These are phyloP conservation scores for Zopfia rhizophila DNA, from an alignment of 2,329 filamentous ascomycete species.

Conservation along the genomic window DNA sequence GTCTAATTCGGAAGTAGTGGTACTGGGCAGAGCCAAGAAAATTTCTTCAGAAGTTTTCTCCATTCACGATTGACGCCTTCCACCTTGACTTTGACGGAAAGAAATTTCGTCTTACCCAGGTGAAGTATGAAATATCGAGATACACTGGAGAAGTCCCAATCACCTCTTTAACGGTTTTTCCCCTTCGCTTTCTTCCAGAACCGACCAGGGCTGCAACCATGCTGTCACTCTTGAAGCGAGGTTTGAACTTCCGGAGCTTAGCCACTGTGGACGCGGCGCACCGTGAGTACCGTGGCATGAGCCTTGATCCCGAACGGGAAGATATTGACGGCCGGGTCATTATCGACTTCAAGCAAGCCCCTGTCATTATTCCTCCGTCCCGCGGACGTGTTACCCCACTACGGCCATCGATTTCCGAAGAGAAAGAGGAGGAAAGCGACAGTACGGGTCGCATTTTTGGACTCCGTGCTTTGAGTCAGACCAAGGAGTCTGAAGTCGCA, in stretches of 20 bases:
- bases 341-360: conserved; percentile 3
- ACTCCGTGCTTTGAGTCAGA: no score
- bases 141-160: conserved; percentile 5
- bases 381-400: neutral
- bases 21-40: no score
- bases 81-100: conserved; percentile 14
- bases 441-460: no score
- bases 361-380: neutral
- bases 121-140: neutral
- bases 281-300: conserved; percentile 1
- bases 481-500: no score
- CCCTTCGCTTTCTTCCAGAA: neutral
- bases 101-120: neutral
- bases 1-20: no score
- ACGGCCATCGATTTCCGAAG: no score
- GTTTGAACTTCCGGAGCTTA: neutral
- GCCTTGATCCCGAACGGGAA: conserved; percentile 1
- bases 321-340: conserved; percentile 9
- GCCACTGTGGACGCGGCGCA: conserved; percentile 1
- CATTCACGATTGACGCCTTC: conserved; percentile 10
- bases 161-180: neutral
- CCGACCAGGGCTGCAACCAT: neutral
- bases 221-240: neutral
- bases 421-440: no score
- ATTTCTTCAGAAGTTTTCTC: no score